Evolutionary conservation across 371 early-diverging fungal genomes (phyloP).

Genomic region (Umbelopsis sp.): DNA sequence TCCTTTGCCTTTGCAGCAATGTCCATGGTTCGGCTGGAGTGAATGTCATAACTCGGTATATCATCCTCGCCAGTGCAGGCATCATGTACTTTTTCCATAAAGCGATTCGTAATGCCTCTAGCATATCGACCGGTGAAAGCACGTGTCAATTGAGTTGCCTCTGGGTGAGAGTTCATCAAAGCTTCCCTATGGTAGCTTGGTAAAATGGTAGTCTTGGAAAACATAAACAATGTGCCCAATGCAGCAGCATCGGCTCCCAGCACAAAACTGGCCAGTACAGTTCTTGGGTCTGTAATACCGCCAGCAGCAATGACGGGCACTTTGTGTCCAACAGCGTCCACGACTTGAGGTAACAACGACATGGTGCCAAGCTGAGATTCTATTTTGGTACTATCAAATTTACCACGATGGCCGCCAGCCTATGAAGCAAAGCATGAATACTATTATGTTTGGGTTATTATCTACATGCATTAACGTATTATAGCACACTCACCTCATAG

Average conservation of each 20-base stretch:
- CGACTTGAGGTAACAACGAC: conserved; percentile 27
- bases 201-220: conserved; percentile 36
- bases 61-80: conserved; percentile 20
- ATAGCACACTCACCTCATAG: not conserved
- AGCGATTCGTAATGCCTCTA: conserved; percentile 39
- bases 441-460: not conserved
- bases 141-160: conserved; percentile 32
- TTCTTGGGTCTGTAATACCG: conserved; percentile 37
- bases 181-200: conserved; percentile 33
- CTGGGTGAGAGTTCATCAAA: conserved; percentile 25
- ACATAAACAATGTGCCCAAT: conserved; percentile 48
- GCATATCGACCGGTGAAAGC: conserved; percentile 41
- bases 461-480: not conserved
- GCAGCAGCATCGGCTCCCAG: conserved; percentile 42
- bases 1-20: conserved; percentile 36
- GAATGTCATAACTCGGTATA: conserved; percentile 43
- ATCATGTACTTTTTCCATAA: conserved; percentile 32
- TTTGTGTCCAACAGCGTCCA: conserved; percentile 13
- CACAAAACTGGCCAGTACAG: conserved; percentile 22
- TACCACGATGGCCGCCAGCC: conserved; percentile 52
- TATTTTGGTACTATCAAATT: conserved; percentile 26
- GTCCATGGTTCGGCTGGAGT: conserved; percentile 46
- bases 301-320: conserved; percentile 48
- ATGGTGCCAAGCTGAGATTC: conserved; percentile 26
- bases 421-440: conserved; percentile 20